Conservation (phyloP, 2,329 filamentous ascomycete species). For the Ophiostoma novo-ulmi region DNA sequence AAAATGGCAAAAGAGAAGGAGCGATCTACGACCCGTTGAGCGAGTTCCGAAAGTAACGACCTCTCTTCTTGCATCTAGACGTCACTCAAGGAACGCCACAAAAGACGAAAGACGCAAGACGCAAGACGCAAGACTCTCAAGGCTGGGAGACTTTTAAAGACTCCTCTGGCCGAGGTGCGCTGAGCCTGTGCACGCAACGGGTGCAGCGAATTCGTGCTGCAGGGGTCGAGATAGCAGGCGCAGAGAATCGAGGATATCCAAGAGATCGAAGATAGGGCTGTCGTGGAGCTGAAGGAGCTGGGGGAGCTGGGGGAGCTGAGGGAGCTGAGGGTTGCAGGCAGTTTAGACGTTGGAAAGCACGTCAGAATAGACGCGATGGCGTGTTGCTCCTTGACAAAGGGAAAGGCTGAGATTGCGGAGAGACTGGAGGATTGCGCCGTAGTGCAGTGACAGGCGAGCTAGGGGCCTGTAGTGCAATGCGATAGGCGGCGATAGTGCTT, state of each 20-base stretch:
- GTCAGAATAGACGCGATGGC: constrained; percentile 9
- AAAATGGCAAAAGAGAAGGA: neutral
- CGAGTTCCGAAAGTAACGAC: neutral
- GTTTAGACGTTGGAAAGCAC: neutral
- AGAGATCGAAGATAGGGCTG: neutral
- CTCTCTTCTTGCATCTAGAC: neutral
- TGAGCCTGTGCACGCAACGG: constrained; percentile 2
- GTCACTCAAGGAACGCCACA: constrained; percentile 1
- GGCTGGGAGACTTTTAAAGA: no score
- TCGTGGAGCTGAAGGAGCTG: neutral
- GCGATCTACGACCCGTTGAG: neutral
- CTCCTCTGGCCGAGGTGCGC: neutral
- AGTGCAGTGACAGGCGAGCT: neutral
- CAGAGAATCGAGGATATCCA: neutral
- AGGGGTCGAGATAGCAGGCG: neutral
- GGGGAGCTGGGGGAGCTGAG: neutral
- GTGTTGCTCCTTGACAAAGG: neutral
- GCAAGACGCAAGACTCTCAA: no score
- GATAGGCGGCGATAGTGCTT: neutral
- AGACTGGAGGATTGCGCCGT: neutral
- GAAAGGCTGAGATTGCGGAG: neutral
- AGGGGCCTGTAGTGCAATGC: neutral
- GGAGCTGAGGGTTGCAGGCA: neutral
- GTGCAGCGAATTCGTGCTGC: constrained; percentile 5
- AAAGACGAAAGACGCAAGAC: neutral